Conservation (phyloP, 352 stramenopile genomes). For the Globisporangium echinulatum region DNA sequence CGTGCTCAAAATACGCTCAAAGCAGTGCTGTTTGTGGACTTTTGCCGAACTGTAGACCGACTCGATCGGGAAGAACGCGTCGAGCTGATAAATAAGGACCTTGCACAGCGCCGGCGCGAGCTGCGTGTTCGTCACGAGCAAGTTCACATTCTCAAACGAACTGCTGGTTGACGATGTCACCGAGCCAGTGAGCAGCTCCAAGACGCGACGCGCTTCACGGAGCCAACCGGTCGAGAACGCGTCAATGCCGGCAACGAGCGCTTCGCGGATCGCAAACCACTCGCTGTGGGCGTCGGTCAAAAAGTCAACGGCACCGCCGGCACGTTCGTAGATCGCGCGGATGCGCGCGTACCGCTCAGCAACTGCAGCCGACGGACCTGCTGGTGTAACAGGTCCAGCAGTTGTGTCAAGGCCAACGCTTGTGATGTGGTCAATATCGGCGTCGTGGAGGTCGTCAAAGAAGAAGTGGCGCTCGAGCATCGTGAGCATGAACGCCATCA, state of each 20-base stretch:
- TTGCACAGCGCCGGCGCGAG: constrained; percentile 77
- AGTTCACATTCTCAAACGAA: constrained; percentile 53
- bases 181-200: constrained; percentile 34
- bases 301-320: constrained; percentile 48
- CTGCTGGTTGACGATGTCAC: neutral
- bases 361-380: neutral
- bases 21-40: constrained; percentile 71
- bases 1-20: constrained; percentile 63
- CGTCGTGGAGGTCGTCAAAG: constrained; percentile 71
- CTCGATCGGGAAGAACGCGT: constrained; percentile 72
- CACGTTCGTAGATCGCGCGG: constrained; percentile 71
- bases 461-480: constrained; percentile 84
- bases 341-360: constrained; percentile 57
- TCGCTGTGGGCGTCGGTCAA: constrained; percentile 52
- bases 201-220: constrained; percentile 45
- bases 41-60: constrained; percentile 72
- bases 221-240: constrained; percentile 67
- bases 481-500: constrained; percentile 80
- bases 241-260: constrained; percentile 68
- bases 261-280: constrained; percentile 62
- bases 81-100: constrained; percentile 76
- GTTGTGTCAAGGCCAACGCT: constrained; percentile 1
- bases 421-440: constrained; percentile 64
- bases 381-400: neutral
- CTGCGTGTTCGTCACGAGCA: constrained; percentile 81